These are phyloP conservation scores for Leishmania guyanensis DNA, from an alignment of 208 protist species.

Conservation along the genomic window DNA sequence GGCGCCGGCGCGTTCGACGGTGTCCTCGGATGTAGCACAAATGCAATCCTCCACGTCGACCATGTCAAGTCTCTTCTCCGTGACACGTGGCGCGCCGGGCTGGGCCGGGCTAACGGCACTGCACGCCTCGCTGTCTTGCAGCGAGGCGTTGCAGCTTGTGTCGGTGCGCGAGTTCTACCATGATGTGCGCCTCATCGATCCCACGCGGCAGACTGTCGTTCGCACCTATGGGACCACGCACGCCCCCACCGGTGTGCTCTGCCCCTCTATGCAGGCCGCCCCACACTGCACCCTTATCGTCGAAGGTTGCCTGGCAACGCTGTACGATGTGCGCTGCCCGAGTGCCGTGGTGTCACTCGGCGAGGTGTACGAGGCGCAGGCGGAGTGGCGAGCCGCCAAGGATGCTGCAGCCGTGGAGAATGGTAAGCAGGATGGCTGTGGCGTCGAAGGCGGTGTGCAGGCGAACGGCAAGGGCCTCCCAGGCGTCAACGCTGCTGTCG, in stretches of 20 bases:
- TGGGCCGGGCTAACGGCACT: constrained; percentile 52
- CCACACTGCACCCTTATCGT: constrained; percentile 51
- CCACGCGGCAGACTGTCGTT: constrained; percentile 35
- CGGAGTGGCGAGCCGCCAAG: constrained; percentile 15
- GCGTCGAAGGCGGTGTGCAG: not conserved
- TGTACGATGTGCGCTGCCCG: constrained; percentile 73
- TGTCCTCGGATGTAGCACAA: constrained; percentile 12
- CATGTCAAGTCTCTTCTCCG: constrained; percentile 21
- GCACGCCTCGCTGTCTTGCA: not conserved
- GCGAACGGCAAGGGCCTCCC: not conserved
- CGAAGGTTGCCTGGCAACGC: constrained; percentile 69
- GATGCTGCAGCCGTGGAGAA: constrained; percentile 5
- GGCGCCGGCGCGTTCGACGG: constrained; percentile 8
- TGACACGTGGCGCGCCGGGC: constrained; percentile 37
- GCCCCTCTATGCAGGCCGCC: constrained; percentile 25
- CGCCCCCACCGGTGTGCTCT: constrained; percentile 55
- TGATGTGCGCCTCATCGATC: constrained; percentile 72
- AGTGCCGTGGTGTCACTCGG: constrained; percentile 49
- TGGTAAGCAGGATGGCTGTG: not conserved
- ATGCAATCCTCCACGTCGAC: not conserved
- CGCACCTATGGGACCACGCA: constrained; percentile 72
- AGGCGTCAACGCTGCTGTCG: not conserved
- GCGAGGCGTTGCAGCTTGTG: constrained; percentile 27
- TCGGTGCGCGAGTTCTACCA: constrained; percentile 65
- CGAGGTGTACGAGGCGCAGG: constrained; percentile 15